phyloP scores from a whole-genome alignment of 306 rosid species.

The Morella rubra region DNA sequence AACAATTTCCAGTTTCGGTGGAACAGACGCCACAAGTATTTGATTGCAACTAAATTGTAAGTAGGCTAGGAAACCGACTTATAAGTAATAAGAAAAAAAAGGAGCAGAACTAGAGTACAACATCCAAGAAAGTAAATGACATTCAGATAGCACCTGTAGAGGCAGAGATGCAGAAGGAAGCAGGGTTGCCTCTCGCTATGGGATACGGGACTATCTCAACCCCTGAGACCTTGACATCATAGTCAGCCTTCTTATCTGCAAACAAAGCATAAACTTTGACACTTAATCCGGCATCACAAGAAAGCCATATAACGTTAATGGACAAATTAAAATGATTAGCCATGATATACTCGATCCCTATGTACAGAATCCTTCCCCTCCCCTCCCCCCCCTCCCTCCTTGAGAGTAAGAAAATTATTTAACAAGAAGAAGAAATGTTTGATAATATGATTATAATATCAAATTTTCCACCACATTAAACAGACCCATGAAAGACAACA shows the following conservation, averaged over 20 bases:
- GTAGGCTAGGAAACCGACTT: neutral
- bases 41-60: neutral
- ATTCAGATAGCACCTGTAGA: conserved; percentile 49
- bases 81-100: too few species aligned
- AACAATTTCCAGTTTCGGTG: neutral
- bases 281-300: too few species aligned
- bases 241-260: conserved; percentile 64
- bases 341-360: too few species aligned
- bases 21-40: neutral
- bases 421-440: too few species aligned
- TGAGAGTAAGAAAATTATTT: too few species aligned
- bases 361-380: too few species aligned
- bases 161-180: conserved; percentile 78
- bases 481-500: neutral
- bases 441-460: neutral
- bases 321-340: neutral
- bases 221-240: conserved; percentile 62
- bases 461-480: neutral
- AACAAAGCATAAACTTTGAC: neutral
- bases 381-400: too few species aligned
- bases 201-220: conserved; percentile 80
- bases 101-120: neutral
- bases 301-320: neutral
- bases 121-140: neutral
- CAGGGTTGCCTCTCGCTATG: conserved; percentile 67